phyloP scores from a whole-genome alignment of 1,284 basidiomycete genomes.

The Ceratorhiza oryzae-sativae region DNA sequence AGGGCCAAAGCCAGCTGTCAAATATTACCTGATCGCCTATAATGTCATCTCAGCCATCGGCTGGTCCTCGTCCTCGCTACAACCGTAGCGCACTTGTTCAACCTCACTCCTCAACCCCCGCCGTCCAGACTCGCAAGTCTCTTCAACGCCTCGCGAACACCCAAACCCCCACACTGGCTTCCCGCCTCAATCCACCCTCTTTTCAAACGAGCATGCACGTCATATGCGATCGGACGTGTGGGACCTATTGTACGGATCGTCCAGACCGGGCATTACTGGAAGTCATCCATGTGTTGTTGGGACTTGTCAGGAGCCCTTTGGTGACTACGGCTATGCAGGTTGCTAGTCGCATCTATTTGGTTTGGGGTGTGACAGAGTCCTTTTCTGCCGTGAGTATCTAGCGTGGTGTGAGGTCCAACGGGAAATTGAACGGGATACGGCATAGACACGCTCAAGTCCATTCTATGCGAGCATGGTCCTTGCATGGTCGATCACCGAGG shows the following conservation, averaged over 20 bases:
- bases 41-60: constrained; percentile 75
- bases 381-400: constrained; percentile 54
- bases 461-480: constrained; percentile 91
- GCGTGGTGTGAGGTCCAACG: background rate
- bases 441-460: constrained; percentile 76
- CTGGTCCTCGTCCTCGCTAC: constrained; percentile 75
- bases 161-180: constrained; percentile 45
- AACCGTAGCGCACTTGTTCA: constrained; percentile 60
- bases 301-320: constrained; percentile 86
- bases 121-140: constrained; percentile 49
- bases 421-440: background rate
- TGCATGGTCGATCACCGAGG: constrained; percentile 92
- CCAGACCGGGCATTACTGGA: constrained; percentile 84
- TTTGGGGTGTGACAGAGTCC: constrained; percentile 82
- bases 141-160: constrained; percentile 45
- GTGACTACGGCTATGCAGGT: constrained; percentile 88
- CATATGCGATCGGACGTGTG: constrained; percentile 59
- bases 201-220: constrained; percentile 58
- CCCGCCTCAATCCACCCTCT: constrained; percentile 41
- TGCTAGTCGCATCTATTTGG: constrained; percentile 80
- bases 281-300: constrained; percentile 79
- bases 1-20: constrained; percentile 42
- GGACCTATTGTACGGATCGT: constrained; percentile 73
- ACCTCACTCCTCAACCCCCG: constrained; percentile 50
- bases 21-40: constrained; percentile 76